phyloP scores from a whole-genome alignment of 2,329 filamentous ascomycete genomes.

The Xylaria sp. region DNA sequence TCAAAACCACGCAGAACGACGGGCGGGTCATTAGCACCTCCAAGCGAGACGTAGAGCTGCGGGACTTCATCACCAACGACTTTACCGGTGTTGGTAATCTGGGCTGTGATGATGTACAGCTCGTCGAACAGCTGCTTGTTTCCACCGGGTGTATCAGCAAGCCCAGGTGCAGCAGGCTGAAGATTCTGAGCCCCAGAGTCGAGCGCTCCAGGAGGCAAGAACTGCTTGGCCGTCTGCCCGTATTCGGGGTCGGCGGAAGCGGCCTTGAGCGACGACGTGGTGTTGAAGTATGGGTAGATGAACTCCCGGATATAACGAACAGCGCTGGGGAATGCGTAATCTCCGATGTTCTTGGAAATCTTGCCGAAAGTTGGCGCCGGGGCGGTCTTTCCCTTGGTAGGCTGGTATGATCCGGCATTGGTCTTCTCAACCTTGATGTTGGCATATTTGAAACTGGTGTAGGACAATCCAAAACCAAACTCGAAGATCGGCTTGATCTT shows the following conservation, averaged over 20 bases:
- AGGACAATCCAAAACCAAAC: slow-evolving; percentile 83
- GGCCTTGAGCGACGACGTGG: slow-evolving; percentile 62
- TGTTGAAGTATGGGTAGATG: slow-evolving; percentile 80
- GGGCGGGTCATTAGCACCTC: slow-evolving; percentile 76
- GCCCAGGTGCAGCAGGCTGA: slow-evolving; percentile 54
- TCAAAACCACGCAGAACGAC: slow-evolving; percentile 83
- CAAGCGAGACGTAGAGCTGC: slow-evolving; percentile 83
- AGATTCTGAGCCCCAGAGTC: slow-evolving; percentile 67
- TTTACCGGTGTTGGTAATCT: slow-evolving; percentile 76
- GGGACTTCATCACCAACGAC: slow-evolving; percentile 75
- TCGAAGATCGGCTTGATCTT: slow-evolving; percentile 77
- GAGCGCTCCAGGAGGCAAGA: slow-evolving; percentile 67
- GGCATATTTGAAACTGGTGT: slow-evolving; percentile 82
- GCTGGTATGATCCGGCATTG: slow-evolving; percentile 62
- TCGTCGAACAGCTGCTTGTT: slow-evolving; percentile 74
- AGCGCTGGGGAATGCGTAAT: slow-evolving; percentile 74
- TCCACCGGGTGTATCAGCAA: slow-evolving; percentile 67
- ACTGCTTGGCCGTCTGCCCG: slow-evolving; percentile 65
- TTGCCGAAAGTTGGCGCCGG: slow-evolving; percentile 73
- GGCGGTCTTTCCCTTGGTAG: slow-evolving; percentile 69
- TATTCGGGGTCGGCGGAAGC: slow-evolving; percentile 70
- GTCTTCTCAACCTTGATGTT: slow-evolving; percentile 67
- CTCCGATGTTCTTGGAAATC: slow-evolving; percentile 67
- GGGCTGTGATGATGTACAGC: slow-evolving; percentile 73
- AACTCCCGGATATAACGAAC: slow-evolving; percentile 64